Percentiles rank a stretch among this genome's conserved stretches.
Conservation (phyloP, 140 eudicot species). For the Stevia rebaudiana region DNA sequence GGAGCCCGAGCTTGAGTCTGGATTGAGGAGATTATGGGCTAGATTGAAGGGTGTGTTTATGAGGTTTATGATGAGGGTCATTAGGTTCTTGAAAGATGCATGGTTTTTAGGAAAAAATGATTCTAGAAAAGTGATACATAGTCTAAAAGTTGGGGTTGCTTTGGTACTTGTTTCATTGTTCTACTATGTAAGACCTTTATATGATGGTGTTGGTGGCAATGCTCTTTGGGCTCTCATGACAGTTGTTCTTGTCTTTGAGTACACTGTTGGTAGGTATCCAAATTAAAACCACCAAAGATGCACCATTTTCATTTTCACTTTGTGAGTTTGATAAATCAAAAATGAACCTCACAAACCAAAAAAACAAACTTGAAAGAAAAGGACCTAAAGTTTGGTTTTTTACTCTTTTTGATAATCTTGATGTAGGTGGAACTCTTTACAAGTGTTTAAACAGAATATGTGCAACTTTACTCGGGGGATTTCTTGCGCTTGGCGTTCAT, state of each 20-base stretch:
- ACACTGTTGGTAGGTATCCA: slow-evolving; percentile 48
- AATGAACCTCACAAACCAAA: no score
- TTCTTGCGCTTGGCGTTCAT: slow-evolving; percentile 57
- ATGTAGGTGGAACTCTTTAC: slow-evolving; percentile 54
- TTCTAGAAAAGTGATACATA: slow-evolving; percentile 65
- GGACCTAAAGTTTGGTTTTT: slow-evolving; percentile 14
- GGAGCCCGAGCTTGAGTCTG: slow-evolving; percentile 21
- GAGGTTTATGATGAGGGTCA: slow-evolving; percentile 17
- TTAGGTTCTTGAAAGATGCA: slow-evolving; percentile 34
- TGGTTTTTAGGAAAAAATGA: slow-evolving; percentile 60
- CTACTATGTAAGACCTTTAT: slow-evolving; percentile 66
- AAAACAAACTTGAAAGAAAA: no score
- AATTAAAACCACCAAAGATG: no score
- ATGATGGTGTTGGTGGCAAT: slow-evolving; percentile 60
- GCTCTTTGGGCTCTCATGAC: slow-evolving; percentile 82
- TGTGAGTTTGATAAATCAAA: no score
- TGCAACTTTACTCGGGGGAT: slow-evolving; percentile 59
- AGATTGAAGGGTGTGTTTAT: slow-evolving; percentile 32
- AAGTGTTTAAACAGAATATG: slow-evolving; percentile 55
- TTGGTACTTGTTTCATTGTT: slow-evolving; percentile 41
- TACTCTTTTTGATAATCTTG: slow-evolving; percentile 1
- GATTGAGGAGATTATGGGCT: slow-evolving; percentile 23
- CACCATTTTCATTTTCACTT: no score
- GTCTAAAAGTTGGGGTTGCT: slow-evolving; percentile 82
- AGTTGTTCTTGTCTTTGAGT: slow-evolving; percentile 65